These are phyloP conservation scores for Entophlyctis luteolus DNA, from an alignment of 192 early-diverging fungal species.

Conservation along the genomic window DNA sequence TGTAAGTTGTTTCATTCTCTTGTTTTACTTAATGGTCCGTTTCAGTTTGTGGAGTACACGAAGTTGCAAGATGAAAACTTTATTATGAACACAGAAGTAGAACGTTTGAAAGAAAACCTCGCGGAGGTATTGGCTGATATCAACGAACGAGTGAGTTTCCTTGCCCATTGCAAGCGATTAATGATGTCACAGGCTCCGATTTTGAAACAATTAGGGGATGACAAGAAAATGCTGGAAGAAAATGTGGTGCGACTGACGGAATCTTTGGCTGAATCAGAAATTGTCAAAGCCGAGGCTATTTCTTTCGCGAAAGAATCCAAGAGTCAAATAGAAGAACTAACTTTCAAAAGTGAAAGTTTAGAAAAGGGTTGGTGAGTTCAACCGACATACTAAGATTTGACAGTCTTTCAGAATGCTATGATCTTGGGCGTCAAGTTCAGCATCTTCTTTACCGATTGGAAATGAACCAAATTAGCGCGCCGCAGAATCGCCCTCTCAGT, in stretches of 20 bases:
- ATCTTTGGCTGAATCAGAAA: not conserved
- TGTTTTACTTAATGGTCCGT: not conserved
- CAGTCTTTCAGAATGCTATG: conserved; percentile 16
- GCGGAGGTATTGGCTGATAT: conserved; percentile 23
- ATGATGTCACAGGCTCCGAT: conserved; percentile 20
- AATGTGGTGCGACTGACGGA: conserved; percentile 4
- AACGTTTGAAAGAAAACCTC: conserved; percentile 10
- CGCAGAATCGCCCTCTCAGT: not conserved
- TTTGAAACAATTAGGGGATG: conserved; percentile 15
- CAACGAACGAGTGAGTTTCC: conserved; percentile 17
- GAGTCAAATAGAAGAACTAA: conserved; percentile 1
- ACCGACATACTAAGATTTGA: not conserved
- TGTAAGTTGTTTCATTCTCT: conserved; percentile 2
- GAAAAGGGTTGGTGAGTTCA: conserved; percentile 11
- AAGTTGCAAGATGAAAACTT: conserved; percentile 16
- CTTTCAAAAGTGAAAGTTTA: conserved; percentile 4
- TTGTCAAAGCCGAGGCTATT: not conserved
- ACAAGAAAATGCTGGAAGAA: conserved; percentile 19
- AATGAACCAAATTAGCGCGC: not conserved
- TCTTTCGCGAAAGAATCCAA: not conserved
- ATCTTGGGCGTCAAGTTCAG: conserved; percentile 33
- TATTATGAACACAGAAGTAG: not conserved
- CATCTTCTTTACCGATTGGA: conserved; percentile 25
- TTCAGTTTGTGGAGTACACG: conserved; percentile 26
- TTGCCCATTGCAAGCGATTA: not conserved